phyloP scores from a whole-genome alignment of 768 basidiomycete species.

The Leccinum subgranulosum region DNA sequence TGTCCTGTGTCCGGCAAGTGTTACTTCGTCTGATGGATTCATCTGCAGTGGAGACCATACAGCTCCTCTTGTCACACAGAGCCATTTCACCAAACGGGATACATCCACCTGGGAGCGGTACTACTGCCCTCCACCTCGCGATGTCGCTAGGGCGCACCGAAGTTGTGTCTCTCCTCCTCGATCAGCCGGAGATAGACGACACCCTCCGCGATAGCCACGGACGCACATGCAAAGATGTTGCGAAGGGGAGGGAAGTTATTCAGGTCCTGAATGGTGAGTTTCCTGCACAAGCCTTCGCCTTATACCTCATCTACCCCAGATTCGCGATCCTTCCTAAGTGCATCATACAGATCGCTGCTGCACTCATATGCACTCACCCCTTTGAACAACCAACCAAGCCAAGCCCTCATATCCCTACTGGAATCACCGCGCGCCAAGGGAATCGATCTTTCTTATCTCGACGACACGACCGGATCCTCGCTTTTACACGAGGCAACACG shows the following conservation, averaged over 20 bases:
- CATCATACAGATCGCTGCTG: slow-evolving; percentile 70
- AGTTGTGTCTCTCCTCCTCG: slow-evolving; percentile 70
- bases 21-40: slow-evolving; percentile 2
- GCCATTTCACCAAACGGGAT: slow-evolving; percentile 77
- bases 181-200: slow-evolving; percentile 80
- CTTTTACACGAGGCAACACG: slow-evolving; percentile 86
- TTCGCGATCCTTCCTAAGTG: slow-evolving; percentile 72
- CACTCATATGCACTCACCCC: slow-evolving; percentile 72
- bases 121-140: slow-evolving; percentile 70
- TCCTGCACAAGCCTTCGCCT: neutral
- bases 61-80: slow-evolving; percentile 65
- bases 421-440: slow-evolving; percentile 65
- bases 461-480: slow-evolving; percentile 72
- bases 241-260: slow-evolving; percentile 61
- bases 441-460: slow-evolving; percentile 77
- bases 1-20: slow-evolving; percentile 1
- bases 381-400: slow-evolving; percentile 36
- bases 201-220: slow-evolving; percentile 66
- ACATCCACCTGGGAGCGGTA: slow-evolving; percentile 68
- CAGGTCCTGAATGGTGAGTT: slow-evolving; percentile 66
- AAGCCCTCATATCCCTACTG: slow-evolving; percentile 54
- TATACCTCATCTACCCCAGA: slow-evolving; percentile 41
- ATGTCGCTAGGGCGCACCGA: slow-evolving; percentile 71
- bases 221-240: slow-evolving; percentile 68
- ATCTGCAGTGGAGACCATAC: slow-evolving; percentile 59